Evolutionary conservation across 805 yeast genomes (phyloP).

Genomic region (Barnettozyma sp.): DNA sequence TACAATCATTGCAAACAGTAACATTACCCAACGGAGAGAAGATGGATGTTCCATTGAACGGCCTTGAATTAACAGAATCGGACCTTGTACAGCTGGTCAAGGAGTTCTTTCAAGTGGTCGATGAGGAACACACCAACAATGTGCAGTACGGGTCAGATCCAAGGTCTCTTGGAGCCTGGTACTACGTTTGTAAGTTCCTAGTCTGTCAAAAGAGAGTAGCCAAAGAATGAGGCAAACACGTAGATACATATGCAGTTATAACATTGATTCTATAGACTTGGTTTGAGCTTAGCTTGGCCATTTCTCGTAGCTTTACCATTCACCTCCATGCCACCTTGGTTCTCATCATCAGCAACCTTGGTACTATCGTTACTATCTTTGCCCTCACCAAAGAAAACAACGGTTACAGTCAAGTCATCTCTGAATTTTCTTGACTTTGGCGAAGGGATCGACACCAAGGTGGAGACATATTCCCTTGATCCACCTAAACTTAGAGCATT

Average conservation of each 20-base stretch:
- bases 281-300: constrained; percentile 5
- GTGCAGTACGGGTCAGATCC: constrained; percentile 50
- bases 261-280: constrained; percentile 3
- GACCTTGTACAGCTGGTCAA: constrained; percentile 44
- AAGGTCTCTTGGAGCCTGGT: constrained; percentile 44
- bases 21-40: constrained; percentile 18
- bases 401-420: constrained; percentile 94
- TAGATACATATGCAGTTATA: not conserved
- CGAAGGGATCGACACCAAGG: constrained; percentile 84
- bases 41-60: constrained; percentile 35
- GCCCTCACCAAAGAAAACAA: constrained; percentile 76
- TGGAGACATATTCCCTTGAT: constrained; percentile 77
- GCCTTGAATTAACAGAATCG: constrained; percentile 52
- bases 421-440: constrained; percentile 89
- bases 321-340: constrained; percentile 11
- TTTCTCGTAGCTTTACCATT: constrained; percentile 10
- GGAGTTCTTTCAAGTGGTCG: constrained; percentile 44
- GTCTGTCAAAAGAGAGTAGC: not conserved
- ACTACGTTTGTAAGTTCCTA: constrained; percentile 54
- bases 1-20: constrained; percentile 24
- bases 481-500: constrained; percentile 91
- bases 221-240: not conserved
- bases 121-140: constrained; percentile 35
- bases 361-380: constrained; percentile 3
- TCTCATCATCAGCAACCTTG: not conserved